These are phyloP conservation scores for Clathrus columnatus DNA, from an alignment of 768 basidiomycete species.

Conservation along the genomic window DNA sequence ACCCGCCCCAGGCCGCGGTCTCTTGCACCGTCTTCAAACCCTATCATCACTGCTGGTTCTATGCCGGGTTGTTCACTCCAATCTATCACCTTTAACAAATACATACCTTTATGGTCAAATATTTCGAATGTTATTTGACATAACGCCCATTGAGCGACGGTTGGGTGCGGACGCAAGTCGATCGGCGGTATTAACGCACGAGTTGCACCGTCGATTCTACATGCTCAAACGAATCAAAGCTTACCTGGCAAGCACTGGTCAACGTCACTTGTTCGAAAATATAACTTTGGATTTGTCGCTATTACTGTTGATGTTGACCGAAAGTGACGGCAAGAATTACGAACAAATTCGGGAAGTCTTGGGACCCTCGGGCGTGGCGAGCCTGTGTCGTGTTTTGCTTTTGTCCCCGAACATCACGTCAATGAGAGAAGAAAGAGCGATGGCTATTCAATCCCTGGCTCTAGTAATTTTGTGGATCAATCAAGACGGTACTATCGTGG, in stretches of 20 bases:
- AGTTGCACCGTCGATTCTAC: background rate
- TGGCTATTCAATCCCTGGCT: background rate
- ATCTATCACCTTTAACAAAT: constrained; percentile 1
- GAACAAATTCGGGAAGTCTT: background rate
- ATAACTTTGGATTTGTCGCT: background rate
- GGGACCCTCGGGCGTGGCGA: background rate
- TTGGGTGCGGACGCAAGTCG: background rate
- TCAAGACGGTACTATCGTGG: background rate
- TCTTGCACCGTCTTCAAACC: background rate
- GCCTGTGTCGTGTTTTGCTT: background rate
- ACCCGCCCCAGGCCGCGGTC: background rate
- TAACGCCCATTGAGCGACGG: background rate
- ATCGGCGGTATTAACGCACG: background rate
- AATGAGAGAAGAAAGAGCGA: background rate
- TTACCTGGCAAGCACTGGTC: no score
- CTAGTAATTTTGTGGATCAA: constrained; percentile 1
- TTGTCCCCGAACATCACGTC: background rate
- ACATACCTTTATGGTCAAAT: constrained; percentile 3
- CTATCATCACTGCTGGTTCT: constrained; percentile 1
- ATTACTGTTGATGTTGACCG: constrained; percentile 3
- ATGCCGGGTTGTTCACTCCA: background rate
- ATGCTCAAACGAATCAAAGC: background rate
- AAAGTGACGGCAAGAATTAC: constrained; percentile 6
- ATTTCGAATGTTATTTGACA: background rate
- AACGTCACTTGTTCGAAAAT: background rate